phyloP scores from a whole-genome alignment of 257 asterid genomes.

The Fraxinus pennsylvanica region DNA sequence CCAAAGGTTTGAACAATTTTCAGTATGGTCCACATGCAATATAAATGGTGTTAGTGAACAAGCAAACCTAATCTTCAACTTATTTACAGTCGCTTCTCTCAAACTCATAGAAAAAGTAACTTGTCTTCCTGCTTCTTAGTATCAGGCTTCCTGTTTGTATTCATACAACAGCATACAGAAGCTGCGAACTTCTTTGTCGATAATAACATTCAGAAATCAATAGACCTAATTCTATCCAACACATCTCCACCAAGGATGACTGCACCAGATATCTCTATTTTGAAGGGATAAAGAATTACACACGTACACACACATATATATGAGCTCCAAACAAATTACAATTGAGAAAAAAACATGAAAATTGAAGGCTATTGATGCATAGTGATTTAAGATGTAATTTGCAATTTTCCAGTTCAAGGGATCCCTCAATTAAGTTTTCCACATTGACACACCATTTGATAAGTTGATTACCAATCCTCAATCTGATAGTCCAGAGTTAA shows the following conservation, averaged over 20 bases:
- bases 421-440: not conserved
- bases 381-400: not conserved
- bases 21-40: not conserved
- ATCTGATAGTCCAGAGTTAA: not conserved
- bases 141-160: not conserved
- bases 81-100: not conserved
- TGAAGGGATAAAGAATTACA: not conserved
- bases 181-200: not conserved
- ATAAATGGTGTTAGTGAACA: not conserved
- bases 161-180: not conserved
- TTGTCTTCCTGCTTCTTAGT: not conserved
- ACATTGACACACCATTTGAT: not conserved
- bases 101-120: not conserved
- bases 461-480: not conserved
- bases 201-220: not conserved
- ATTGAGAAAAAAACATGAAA: not conserved
- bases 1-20: not conserved
- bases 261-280: not conserved
- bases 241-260: not conserved
- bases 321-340: not conserved
- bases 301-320: too few species aligned
- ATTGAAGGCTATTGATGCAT: not conserved
- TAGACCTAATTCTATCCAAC: not conserved
- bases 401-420: slow-evolving; percentile 3
- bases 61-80: not conserved